A percentile compares a stretch with the other conserved stretches of the same genome.
Conservation (phyloP, 2,329 filamentous ascomycete genomes). For the Ascochyta koolunga region DNA sequence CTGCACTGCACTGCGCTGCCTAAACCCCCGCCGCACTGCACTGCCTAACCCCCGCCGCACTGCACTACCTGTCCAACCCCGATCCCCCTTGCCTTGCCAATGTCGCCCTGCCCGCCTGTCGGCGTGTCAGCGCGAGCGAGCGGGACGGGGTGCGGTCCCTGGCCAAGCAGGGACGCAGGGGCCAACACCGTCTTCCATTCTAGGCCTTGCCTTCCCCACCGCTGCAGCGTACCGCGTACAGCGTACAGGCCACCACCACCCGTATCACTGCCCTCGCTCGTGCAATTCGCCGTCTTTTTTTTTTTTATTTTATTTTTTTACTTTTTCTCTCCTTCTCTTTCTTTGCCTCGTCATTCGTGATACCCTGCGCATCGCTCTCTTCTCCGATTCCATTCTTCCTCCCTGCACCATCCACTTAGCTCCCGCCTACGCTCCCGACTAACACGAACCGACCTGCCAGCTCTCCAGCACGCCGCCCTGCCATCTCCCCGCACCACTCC, state of each 20-base stretch:
- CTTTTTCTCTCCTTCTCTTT: too few species aligned
- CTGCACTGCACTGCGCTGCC: background rate
- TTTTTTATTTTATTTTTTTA: background rate
- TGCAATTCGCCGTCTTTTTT: background rate
- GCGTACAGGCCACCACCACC: constrained; percentile 18
- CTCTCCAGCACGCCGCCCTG: constrained; percentile 41
- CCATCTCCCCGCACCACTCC: constrained; percentile 56
- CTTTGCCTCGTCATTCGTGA: constrained; percentile 1
- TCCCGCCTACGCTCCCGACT: constrained; percentile 31
- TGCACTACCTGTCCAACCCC: background rate
- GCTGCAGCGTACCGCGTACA: background rate
- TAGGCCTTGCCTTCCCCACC: constrained; percentile 26
- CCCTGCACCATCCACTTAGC: constrained; percentile 12
- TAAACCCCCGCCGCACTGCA: constrained; percentile 7
- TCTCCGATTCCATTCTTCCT: constrained; percentile 3
- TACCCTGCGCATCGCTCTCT: background rate
- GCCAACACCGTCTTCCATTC: constrained; percentile 12
- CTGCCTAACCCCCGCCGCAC: too few species aligned
- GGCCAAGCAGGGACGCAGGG: constrained; percentile 27
- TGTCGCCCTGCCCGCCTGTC: constrained; percentile 8
- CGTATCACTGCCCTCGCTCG: constrained; percentile 13
- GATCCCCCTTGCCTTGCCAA: constrained; percentile 11
- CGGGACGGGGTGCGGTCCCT: constrained; percentile 1
- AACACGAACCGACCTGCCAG: constrained; percentile 36
- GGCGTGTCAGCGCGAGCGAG: background rate